phyloP scores from a whole-genome alignment of 2,329 filamentous ascomycete species.

The Cadophora gregata region DNA sequence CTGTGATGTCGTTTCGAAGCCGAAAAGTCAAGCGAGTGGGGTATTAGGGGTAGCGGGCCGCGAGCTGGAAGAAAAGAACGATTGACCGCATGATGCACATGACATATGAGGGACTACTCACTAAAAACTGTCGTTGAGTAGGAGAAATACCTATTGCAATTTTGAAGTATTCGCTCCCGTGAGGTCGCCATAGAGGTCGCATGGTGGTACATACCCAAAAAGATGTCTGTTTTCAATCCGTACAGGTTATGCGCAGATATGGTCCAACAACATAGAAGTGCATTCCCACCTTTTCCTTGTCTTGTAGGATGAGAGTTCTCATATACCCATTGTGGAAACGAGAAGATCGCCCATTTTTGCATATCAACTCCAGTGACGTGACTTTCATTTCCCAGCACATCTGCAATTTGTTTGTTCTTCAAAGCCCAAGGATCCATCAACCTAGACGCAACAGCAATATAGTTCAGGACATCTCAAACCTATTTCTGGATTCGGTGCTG shows the following conservation, averaged over 20 bases:
- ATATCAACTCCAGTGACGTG: slow-evolving; percentile 30
- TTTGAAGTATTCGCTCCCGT: no score
- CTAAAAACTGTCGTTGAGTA: no score
- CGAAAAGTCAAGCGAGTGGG: neutral
- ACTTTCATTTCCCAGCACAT: neutral
- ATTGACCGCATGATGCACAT: neutral
- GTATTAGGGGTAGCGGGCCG: neutral
- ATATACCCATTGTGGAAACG: slow-evolving; percentile 19
- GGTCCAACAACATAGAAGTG: neutral
- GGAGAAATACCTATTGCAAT: no score
- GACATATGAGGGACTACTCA: neutral
- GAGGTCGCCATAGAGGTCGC: no score
- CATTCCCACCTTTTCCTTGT: neutral
- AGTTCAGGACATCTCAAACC: slow-evolving; percentile 7
- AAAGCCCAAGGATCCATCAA: neutral
- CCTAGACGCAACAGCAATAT: neutral
- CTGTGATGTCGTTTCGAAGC: neutral
- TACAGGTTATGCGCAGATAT: neutral
- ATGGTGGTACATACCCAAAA: no score
- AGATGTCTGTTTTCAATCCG: no score
- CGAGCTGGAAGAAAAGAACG: neutral
- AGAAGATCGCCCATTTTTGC: slow-evolving; percentile 45
- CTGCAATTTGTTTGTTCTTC: neutral
- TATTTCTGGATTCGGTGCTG: neutral
- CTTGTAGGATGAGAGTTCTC: neutral